phyloP scores from a whole-genome alignment of 2,329 filamentous ascomycete species.

The Epichloe gansuensis region DNA sequence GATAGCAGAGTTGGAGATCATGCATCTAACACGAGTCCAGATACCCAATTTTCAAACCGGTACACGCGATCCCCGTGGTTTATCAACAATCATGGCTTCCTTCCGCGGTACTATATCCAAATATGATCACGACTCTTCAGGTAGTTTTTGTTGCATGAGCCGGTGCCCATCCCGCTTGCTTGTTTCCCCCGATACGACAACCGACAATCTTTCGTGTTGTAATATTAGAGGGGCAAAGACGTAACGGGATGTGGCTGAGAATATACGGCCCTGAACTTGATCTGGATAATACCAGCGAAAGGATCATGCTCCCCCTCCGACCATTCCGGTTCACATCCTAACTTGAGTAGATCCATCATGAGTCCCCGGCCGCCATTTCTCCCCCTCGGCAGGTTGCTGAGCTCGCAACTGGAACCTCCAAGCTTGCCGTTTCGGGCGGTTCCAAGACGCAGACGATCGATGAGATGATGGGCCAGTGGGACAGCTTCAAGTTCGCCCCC shows the following conservation, averaged over 20 bases:
- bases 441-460: slow-evolving; percentile 39
- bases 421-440: slow-evolving; percentile 23
- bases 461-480: slow-evolving; percentile 66
- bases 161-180: slow-evolving; percentile 35
- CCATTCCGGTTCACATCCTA: slow-evolving; percentile 15
- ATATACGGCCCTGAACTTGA: slow-evolving; percentile 90
- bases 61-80: slow-evolving; percentile 13
- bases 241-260: slow-evolving; percentile 46
- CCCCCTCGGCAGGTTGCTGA: slow-evolving; percentile 37
- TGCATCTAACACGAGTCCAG: slow-evolving; percentile 7
- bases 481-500: slow-evolving; percentile 67
- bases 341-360: slow-evolving; percentile 43
- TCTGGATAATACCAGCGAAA: slow-evolving; percentile 99
- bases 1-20: neutral
- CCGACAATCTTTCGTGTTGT: neutral
- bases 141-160: slow-evolving; percentile 47
- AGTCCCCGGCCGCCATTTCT: slow-evolving; percentile 64
- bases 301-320: slow-evolving; percentile 70
- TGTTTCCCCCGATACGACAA: neutral
- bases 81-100: slow-evolving; percentile 20
- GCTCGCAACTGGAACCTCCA: slow-evolving; percentile 32
- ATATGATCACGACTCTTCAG: slow-evolving; percentile 25
- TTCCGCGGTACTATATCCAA: slow-evolving; percentile 25
- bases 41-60: slow-evolving; percentile 10
- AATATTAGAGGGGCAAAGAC: neutral